These are phyloP conservation scores for Cryptococcus jaspeensis DNA, from an alignment of 1,284 basidiomycete genomes.

Conservation along the genomic window DNA sequence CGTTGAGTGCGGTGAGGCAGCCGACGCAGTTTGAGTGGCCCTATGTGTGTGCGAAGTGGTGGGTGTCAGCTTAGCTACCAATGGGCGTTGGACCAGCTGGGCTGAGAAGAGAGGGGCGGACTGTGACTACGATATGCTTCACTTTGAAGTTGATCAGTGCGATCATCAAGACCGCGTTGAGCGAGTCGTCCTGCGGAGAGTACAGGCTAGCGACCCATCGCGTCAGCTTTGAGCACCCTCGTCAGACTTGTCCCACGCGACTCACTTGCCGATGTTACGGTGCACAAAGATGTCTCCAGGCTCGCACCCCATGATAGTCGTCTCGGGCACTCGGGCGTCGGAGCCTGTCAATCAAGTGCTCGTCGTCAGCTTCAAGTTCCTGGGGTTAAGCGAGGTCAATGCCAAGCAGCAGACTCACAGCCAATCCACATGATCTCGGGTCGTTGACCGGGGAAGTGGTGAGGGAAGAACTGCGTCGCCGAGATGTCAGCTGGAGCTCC, in stretches of 20 bases:
- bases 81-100: neutral
- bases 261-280: conserved; percentile 48
- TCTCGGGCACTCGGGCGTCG: conserved; percentile 49
- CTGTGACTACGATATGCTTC: conserved; percentile 48
- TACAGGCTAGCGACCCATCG: conserved; percentile 30
- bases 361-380: conserved; percentile 1
- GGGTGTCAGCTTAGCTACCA: neutral
- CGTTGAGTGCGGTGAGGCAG: conserved; percentile 44
- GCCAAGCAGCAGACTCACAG: conserved; percentile 23
- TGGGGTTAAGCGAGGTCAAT: too few relatives aligned
- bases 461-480: conserved; percentile 41
- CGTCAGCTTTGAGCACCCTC: too few relatives aligned
- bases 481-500: neutral
- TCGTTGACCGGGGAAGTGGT: conserved; percentile 45
- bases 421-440: conserved; percentile 50
- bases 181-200: conserved; percentile 42
- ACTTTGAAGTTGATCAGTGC: conserved; percentile 49
- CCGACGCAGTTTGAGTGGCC: conserved; percentile 51
- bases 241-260: too few relatives aligned
- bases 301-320: conserved; percentile 44
- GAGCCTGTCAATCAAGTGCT: conserved; percentile 28
- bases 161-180: conserved; percentile 48
- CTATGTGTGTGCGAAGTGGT: conserved; percentile 13
- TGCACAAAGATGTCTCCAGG: conserved; percentile 50
- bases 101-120: conserved; percentile 3